A percentile compares a stretch with the other conserved stretches of the same genome.
Evolutionary conservation across 1,284 basidiomycete species (phyloP).

Genomic region (Pterulicium gracile): DNA sequence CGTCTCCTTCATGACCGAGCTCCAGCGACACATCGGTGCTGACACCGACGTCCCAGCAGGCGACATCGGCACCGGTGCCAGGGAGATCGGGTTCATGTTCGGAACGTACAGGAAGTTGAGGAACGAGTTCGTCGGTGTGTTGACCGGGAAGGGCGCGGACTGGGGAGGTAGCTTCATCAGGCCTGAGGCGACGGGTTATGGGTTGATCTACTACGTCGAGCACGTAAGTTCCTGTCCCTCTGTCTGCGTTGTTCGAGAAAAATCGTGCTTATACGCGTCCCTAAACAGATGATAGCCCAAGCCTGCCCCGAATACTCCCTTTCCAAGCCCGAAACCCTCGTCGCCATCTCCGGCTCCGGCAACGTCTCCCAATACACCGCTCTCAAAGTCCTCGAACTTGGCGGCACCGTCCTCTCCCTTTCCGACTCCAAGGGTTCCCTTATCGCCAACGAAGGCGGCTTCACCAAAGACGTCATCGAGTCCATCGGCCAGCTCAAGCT

Average conservation of each 20-base stretch:
- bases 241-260: slow-evolving; percentile 1
- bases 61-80: slow-evolving; percentile 61
- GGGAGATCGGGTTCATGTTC: slow-evolving; percentile 65
- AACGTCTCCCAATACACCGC: slow-evolving; percentile 76
- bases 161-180: slow-evolving; percentile 71
- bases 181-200: slow-evolving; percentile 68
- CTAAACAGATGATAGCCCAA: slow-evolving; percentile 40
- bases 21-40: slow-evolving; percentile 59
- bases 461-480: slow-evolving; percentile 47
- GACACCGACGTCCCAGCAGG: slow-evolving; percentile 79
- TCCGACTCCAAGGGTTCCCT: slow-evolving; percentile 72
- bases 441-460: slow-evolving; percentile 45
- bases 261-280: slow-evolving; percentile 1
- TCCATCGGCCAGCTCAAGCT: slow-evolving; percentile 56
- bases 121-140: slow-evolving; percentile 70
- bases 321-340: slow-evolving; percentile 32
- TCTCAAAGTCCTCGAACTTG: slow-evolving; percentile 73
- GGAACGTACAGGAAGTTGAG: slow-evolving; percentile 68
- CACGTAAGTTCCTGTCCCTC: slow-evolving; percentile 35
- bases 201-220: slow-evolving; percentile 71
- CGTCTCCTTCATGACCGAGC: slow-evolving; percentile 62
- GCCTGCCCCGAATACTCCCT: slow-evolving; percentile 35
- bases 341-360: slow-evolving; percentile 67
- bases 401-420: slow-evolving; percentile 65
- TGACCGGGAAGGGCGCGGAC: slow-evolving; percentile 69